Evolutionary conservation across 371 early-diverging fungal genomes (phyloP).

Genomic region (Rhizomucor miehei): DNA sequence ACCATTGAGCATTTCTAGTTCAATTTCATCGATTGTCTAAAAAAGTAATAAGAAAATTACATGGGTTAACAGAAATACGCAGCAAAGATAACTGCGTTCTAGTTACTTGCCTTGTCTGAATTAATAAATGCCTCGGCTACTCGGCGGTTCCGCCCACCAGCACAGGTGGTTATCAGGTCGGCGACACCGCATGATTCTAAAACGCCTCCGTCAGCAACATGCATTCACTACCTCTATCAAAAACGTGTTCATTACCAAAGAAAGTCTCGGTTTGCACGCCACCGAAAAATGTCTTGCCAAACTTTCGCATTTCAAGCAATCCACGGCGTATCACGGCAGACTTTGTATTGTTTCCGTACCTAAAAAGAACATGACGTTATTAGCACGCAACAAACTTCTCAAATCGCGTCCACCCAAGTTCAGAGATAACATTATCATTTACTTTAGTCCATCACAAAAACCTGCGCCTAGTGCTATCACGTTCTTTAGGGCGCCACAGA

Average conservation of each 20-base stretch:
- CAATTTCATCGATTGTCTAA: constrained; percentile 78
- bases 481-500: constrained; percentile 98
- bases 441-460: constrained; percentile 74
- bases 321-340: constrained; percentile 97
- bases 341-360: constrained; percentile 91
- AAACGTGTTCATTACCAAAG: constrained; percentile 67
- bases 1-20: constrained; percentile 87
- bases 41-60: no score
- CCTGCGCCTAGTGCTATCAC: constrained; percentile 97
- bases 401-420: no score
- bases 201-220: background rate
- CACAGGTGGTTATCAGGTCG: constrained; percentile 90
- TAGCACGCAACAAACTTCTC: no score
- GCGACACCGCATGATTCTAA: constrained; percentile 77
- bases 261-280: constrained; percentile 87
- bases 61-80: no score
- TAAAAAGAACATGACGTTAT: background rate
- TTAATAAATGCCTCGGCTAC: constrained; percentile 83
- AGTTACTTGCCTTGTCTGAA: constrained; percentile 62
- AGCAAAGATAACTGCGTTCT: background rate
- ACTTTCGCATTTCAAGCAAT: constrained; percentile 93
- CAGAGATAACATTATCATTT: constrained; percentile 30
- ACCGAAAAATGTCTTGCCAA: constrained; percentile 76
- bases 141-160: constrained; percentile 90
- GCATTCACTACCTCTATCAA: background rate